Conservation (phyloP, 2,329 filamentous ascomycete genomes). For the Monosporascus sp. region DNA sequence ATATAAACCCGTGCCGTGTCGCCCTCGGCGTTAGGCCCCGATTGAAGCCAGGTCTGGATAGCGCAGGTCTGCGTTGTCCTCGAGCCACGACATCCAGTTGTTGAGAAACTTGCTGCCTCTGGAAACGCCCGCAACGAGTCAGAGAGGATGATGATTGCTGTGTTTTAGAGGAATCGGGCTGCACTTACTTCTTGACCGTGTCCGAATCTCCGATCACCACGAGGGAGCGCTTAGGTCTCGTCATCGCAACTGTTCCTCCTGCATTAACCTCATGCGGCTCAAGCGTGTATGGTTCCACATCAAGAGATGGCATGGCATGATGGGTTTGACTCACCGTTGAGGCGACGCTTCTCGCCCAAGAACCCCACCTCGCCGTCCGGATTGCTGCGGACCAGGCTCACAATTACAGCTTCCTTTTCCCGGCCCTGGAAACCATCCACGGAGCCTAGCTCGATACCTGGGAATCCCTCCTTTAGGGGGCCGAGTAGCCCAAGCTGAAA, state of each 20-base stretch:
- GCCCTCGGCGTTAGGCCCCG: slow-evolving; percentile 9
- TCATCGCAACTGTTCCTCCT: slow-evolving; percentile 76
- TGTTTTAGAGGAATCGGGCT: too few species aligned
- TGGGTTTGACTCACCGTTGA: slow-evolving; percentile 67
- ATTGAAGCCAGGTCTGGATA: slow-evolving; percentile 63
- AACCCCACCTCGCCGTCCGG: slow-evolving; percentile 84
- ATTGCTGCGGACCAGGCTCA: slow-evolving; percentile 94
- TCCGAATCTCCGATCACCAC: slow-evolving; percentile 92
- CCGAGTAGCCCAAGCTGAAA: slow-evolving; percentile 69
- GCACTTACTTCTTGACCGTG: slow-evolving; percentile 76
- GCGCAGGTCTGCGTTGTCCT: slow-evolving; percentile 83
- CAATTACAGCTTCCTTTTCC: slow-evolving; percentile 91
- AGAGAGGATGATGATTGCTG: slow-evolving; percentile 2
- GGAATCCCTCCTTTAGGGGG: slow-evolving; percentile 73
- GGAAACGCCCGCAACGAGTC: slow-evolving; percentile 8
- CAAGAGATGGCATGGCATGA: not conserved
- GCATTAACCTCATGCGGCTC: slow-evolving; percentile 21
- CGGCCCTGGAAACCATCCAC: slow-evolving; percentile 96
- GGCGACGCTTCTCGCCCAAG: slow-evolving; percentile 79
- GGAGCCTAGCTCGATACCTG: slow-evolving; percentile 87
- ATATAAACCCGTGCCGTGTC: too few species aligned
- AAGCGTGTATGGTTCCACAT: not conserved
- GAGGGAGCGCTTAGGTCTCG: slow-evolving; percentile 82
- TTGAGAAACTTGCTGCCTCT: slow-evolving; percentile 79
- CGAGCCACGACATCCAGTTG: slow-evolving; percentile 85